Base-by-base conservation (phyloP, 73 alveolate genomes). In the Uronychia binucleata region DNA sequence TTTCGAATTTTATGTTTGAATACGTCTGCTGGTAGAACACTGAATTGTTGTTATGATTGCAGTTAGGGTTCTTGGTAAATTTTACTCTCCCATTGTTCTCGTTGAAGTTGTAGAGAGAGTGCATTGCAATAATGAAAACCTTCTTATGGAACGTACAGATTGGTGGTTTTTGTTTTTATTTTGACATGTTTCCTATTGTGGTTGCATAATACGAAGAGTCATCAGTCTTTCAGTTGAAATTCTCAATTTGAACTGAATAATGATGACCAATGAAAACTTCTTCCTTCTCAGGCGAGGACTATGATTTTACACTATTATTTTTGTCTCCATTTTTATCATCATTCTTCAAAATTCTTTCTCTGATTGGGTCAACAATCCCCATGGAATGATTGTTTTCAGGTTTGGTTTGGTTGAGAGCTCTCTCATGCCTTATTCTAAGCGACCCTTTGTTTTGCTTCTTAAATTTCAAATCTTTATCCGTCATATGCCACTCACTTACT, bases 21-120 rank as follows among this genome's bases (percentile, higher is more conserved):
- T 89, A 89, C 13, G 82, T 33, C 1, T 90, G 95, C 35, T 83
- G 83, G 74, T 89, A 84, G 89, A 84, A 89, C 30, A 86, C 78
- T 46, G 74, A 75, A 83, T 89, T 89, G 58, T 58, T 78, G 35
- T 89, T 89, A 31, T 89, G 95, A 75, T 89, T 89, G 81, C 95
- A 89, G 83, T 89, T 89, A 1, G 95, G 95, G 35, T 89, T 89
- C 82, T 84, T 89, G 79, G 67, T 46, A 46, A 46, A 11, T 46
- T 46, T 46, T 46, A 19, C 5, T 46, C 19, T 46, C 19, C n/a
- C 5, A 46, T 46, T 46, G 67, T 46, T 46, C 19, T 46, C 67
- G 19, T 46, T 46, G 67, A 46, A 46, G 19, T 46, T 46, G 67
- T 46, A 46, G n/a, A 46, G 67, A 46, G 67, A 46, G 67, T 46